Evolutionary conservation across 1,139 yeast genomes (phyloP).

Genomic region (Arxiozyma heterogenica): DNA sequence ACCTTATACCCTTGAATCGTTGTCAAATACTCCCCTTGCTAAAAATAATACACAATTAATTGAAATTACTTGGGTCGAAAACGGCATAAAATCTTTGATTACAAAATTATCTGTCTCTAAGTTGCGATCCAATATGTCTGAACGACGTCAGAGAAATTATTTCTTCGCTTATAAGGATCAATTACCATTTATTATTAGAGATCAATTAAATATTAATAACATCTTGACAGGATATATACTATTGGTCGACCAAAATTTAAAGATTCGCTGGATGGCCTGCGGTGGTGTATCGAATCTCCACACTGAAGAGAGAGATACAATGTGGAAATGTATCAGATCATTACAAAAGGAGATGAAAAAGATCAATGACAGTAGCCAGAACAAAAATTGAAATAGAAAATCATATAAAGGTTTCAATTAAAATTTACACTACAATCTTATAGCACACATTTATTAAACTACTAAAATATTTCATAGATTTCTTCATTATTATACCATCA

Average conservation of each 20-base stretch:
- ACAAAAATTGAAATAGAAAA: neutral
- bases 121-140: constrained; percentile 31
- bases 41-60: constrained; percentile 24
- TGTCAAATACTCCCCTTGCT: neutral
- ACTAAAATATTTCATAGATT: too few species aligned
- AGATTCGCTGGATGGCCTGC: constrained; percentile 86
- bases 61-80: constrained; percentile 68
- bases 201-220: constrained; percentile 58
- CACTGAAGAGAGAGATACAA: constrained; percentile 8
- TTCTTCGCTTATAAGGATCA: constrained; percentile 56
- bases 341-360: constrained; percentile 4
- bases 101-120: constrained; percentile 45
- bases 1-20: constrained; percentile 25
- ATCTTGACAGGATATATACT: constrained; percentile 77
- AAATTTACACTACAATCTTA: neutral
- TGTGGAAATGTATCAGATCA: constrained; percentile 9
- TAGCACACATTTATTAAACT: neutral
- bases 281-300: constrained; percentile 47
- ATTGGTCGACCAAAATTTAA: constrained; percentile 62
- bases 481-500: too few species aligned
- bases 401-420: neutral
- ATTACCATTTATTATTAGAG: constrained; percentile 51
- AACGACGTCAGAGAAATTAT: constrained; percentile 48
- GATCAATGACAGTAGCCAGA: neutral
- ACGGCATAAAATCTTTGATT: constrained; percentile 54